Base-by-base conservation (phyloP, 2,329 filamentous ascomycete genomes). In the Phaeomoniella chlamydospora region DNA sequence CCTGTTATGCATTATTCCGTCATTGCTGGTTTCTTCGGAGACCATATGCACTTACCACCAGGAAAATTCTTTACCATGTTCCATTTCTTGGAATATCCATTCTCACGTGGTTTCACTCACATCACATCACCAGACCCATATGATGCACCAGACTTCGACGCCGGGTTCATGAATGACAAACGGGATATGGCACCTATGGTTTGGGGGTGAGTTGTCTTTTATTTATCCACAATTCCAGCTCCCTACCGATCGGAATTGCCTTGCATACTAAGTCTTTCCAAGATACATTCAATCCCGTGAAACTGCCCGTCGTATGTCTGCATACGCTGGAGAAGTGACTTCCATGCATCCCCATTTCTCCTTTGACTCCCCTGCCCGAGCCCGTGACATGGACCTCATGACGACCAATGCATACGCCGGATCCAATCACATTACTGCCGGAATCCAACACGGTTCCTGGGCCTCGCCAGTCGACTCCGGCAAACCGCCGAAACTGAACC, bases 41-140 rank as follows among this genome's bases (percentile, higher is more conserved):
- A 65, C 52, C 62, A 70, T 48, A 68, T 70, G 57, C 53, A 59
- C 34, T 77, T 80, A 69, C 79, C 80, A 0, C 71, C 77, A 1
- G 80, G 80, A 45, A 84, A 85, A 43, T 85, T 83, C 67, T 84
- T 85, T 62, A 80, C 74, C 50, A 85, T 85, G 78, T 84, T 84
- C 68, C 77, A 83, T 55, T 85, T 84, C 70, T 56, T 84, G 48
- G 55, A 48, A 44, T 51, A 41, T 47, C 79, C 79, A 1, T 84
- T 83, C 69, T 80, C 75, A 12, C 74, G 80, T 45, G 80, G 80
- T 5, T 74, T 58, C 36, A 82, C 72, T 2, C 76, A 84, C 56
- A 82, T 85, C 52, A 68, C 65, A 40, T 78, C 71, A n/a, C 60
- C 80, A 2, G 72, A 82, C 46, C 77, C 79, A 12, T 87, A 87